Conservation (phyloP, 371 early-diverging fungal species). For the Quaeritorhiza haematococci region DNA sequence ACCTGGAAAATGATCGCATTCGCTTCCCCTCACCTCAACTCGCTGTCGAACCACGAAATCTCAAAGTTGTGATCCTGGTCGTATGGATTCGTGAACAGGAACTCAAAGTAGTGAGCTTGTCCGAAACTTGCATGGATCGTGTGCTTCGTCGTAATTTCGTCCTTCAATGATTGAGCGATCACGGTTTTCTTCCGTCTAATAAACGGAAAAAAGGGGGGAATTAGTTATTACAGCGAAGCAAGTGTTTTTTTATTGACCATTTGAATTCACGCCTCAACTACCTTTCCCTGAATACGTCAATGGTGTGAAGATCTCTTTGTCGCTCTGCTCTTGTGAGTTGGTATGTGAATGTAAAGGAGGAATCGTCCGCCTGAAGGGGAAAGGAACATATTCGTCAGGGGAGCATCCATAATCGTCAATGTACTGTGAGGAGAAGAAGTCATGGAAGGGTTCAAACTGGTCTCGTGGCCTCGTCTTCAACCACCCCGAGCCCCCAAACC, state of each 20-base stretch:
- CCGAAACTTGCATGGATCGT: constrained; percentile 34
- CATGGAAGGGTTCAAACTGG: too few species aligned
- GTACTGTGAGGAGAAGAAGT: too few species aligned
- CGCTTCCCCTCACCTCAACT: constrained; percentile 20
- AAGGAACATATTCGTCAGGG: too few species aligned
- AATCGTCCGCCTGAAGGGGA: too few species aligned
- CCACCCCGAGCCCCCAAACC: too few species aligned
- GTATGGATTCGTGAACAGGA: constrained; percentile 41
- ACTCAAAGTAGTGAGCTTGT: constrained; percentile 39
- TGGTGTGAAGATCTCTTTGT: constrained; percentile 38
- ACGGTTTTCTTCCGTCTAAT: constrained; percentile 4
- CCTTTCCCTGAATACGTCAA: constrained; percentile 35
- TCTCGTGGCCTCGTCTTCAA: too few species aligned
- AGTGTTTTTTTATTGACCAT: neutral
- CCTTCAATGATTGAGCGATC: constrained; percentile 21
- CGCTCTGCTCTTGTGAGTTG: constrained; percentile 29
- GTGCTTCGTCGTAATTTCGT: constrained; percentile 28
- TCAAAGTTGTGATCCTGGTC: constrained; percentile 33
- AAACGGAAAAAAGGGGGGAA: neutral
- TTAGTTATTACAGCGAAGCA: neutral
- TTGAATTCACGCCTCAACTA: constrained; percentile 1
- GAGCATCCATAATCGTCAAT: too few species aligned
- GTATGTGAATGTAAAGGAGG: constrained; percentile 21
- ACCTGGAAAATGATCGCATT: neutral
- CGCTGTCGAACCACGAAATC: constrained; percentile 33